Base-by-base conservation (phyloP, 371 early-diverging fungal genomes). In the Syncephalastrum monosporum region DNA sequence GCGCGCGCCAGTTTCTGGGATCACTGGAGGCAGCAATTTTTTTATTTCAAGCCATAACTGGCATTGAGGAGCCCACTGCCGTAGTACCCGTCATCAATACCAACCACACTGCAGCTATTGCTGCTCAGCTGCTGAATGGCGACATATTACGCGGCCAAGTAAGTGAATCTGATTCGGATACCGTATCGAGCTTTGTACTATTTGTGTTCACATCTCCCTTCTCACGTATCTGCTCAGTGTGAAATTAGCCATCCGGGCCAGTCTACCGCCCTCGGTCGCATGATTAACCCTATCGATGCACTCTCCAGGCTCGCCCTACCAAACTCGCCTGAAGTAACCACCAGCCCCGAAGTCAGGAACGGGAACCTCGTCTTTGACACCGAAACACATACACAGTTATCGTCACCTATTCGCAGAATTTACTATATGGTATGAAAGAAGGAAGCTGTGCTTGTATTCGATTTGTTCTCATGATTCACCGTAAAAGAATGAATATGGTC, bases 11-110 rank as follows among this genome's bases (percentile, higher is more conserved):
- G 53, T 88, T 88, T 58, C 85, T 85, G 62, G 76, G 84, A 25
- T 83, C 82, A 14, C 58, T 88, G 1, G 88, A 88, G 48, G 84
- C 86, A 6, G 88, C 86, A 42, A 80, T 88, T 29, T 86, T 86
- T 61, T 60, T 85, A 53, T 86, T 86, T 63, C 69, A 81, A 3
- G 71, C 83, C 45, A 86, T 85, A 55, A 83, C 83, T 14, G 81
- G 83, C 8, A 77, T 82, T 43, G 76, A 71, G 1, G 79, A 82
- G 24, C 72, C 74, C 3, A 84, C 85, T 3, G 62, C 70, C 6
- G 88, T 88, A 15, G 63, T 86, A 7, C 84, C 88, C 3, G 79
- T 83, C 29, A 76, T 86, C 57, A 78, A 81, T 41, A 85, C 88
- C 29, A 77, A 81, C 57, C 79, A 76, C 16, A 72, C 78, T 0